Percentiles rank a stretch among this genome's conserved stretches.
Evolutionary conservation across 768 basidiomycete species (phyloP).

Genomic region (Tulasnella sp.): DNA sequence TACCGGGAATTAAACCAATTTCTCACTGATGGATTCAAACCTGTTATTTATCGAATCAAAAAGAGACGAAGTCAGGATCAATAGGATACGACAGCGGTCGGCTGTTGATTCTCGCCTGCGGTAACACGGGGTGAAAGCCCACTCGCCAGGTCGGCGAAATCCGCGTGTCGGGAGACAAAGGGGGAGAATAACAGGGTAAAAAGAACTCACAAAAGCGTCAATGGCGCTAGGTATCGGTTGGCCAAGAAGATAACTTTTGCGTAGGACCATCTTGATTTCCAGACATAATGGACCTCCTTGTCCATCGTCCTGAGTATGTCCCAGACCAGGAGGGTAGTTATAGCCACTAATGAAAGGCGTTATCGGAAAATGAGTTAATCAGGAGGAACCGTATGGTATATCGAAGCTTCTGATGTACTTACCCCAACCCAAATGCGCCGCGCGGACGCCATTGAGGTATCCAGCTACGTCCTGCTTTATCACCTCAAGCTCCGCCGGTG

Average conservation of each 20-base stretch:
- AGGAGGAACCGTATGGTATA: not conserved
- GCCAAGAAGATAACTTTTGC: conserved; percentile 4
- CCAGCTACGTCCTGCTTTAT: not conserved
- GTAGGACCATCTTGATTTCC: conserved; percentile 15
- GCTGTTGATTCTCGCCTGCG: not conserved
- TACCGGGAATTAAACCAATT: not conserved
- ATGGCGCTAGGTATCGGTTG: conserved; percentile 1
- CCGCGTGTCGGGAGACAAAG: not conserved
- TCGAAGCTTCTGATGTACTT: not conserved
- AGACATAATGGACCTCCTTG: conserved; percentile 21
- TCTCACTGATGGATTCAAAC: not conserved
- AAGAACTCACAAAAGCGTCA: not conserved
- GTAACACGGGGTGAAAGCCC: not conserved
- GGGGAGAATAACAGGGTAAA: not conserved
- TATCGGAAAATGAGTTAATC: not conserved
- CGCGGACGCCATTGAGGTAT: not conserved
- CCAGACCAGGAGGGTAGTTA: not conserved
- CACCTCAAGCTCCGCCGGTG: not conserved
- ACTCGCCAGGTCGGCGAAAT: not conserved
- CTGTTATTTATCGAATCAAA: not conserved
- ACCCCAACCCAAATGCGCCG: not conserved
- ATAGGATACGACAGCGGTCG: not conserved
- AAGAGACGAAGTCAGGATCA: not conserved
- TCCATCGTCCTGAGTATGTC: conserved; percentile 20
- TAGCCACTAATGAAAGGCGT: not conserved